phyloP scores from a whole-genome alignment of 805 yeast genomes.

The Suhomyces canberraensis region DNA sequence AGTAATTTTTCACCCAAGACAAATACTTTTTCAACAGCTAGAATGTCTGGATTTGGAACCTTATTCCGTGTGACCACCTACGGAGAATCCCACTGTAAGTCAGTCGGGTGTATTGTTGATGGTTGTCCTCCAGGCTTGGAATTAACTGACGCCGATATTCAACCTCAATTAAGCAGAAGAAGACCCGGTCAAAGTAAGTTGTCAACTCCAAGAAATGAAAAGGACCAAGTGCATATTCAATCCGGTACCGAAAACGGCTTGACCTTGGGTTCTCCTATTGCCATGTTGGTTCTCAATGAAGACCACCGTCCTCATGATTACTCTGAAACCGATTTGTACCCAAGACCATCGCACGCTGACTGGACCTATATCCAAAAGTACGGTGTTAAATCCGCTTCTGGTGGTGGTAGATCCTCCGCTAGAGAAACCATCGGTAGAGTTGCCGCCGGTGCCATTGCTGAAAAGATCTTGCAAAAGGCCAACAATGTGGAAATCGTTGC shows the following conservation, averaged over 20 bases:
- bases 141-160: conserved; percentile 81
- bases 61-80: conserved; percentile 77
- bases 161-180: conserved; percentile 94
- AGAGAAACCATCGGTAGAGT: conserved; percentile 98
- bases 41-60: conserved; percentile 42
- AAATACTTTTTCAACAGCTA: conserved; percentile 1
- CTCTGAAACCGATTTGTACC: conserved; percentile 90
- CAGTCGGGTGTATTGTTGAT: conserved; percentile 97
- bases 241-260: conserved; percentile 89
- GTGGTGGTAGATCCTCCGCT: conserved; percentile 97
- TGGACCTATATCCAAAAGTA: conserved; percentile 88
- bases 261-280: conserved; percentile 94
- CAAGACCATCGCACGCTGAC: conserved; percentile 98
- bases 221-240: conserved; percentile 89
- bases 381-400: conserved; percentile 89
- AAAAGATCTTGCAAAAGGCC: conserved; percentile 74
- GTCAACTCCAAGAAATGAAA: conserved; percentile 94
- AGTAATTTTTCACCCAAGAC: conserved; percentile 1
- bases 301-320: conserved; percentile 98
- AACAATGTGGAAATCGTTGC: conserved; percentile 92
- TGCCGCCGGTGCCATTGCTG: conserved; percentile 98
- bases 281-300: conserved; percentile 87
- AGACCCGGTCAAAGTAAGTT: conserved; percentile 95
- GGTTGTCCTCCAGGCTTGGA: conserved; percentile 96
- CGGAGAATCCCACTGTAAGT: conserved; percentile 96